phyloP scores from a whole-genome alignment of 371 early-diverging fungal species.

The Thermomucor indicae-seudaticae region DNA sequence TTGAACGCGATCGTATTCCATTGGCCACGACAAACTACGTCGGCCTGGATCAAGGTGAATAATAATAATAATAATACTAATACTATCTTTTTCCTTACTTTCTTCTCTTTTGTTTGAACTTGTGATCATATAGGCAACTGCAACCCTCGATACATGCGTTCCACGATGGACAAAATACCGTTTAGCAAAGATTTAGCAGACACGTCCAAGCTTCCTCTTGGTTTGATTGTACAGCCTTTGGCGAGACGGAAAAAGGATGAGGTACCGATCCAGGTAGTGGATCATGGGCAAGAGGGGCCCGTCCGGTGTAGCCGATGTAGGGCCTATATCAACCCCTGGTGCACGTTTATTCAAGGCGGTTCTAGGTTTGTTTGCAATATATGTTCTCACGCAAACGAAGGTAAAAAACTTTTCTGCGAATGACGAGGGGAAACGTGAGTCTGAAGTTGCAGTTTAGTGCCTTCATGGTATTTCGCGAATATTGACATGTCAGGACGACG shows the following conservation, averaged over 20 bases:
- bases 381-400: slow-evolving; percentile 83
- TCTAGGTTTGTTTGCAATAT: slow-evolving; percentile 89
- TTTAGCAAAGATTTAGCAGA: slow-evolving; percentile 78
- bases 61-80: not conserved
- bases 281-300: slow-evolving; percentile 91
- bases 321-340: slow-evolving; percentile 92
- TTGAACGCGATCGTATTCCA: slow-evolving; percentile 70
- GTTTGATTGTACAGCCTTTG: slow-evolving; percentile 89
- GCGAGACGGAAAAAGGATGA: slow-evolving; percentile 77
- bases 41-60: slow-evolving; percentile 82
- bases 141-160: slow-evolving; percentile 89
- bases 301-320: slow-evolving; percentile 91
- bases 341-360: slow-evolving; percentile 88
- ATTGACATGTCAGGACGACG: slow-evolving; percentile 92
- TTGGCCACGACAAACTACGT: slow-evolving; percentile 81
- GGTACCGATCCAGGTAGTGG: slow-evolving; percentile 79
- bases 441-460: slow-evolving; percentile 51
- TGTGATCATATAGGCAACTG: slow-evolving; percentile 89
- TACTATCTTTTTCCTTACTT: not conserved
- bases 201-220: slow-evolving; percentile 80
- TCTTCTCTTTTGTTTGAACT: no score
- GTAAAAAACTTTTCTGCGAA: no score
- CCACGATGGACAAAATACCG: slow-evolving; percentile 88
- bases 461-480: slow-evolving; percentile 90
- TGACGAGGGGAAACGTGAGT: no score